Percentiles rank a stretch among this genome's conserved stretches.
Conservation (phyloP, 495 filamentous ascomycete species). For the Baudoinia panamericana region DNA sequence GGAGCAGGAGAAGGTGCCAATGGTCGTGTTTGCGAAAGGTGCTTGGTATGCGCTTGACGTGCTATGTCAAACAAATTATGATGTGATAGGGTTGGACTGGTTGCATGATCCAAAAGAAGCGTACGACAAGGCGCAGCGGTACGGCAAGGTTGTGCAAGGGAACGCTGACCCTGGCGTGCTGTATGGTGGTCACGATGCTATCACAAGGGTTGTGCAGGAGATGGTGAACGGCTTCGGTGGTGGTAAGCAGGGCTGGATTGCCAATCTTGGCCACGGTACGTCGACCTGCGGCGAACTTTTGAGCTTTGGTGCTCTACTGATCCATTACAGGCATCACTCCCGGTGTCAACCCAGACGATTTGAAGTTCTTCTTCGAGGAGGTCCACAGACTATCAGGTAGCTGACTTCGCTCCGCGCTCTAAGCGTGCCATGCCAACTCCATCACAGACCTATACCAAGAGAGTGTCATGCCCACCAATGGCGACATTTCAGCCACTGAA, state of each 20-base stretch:
- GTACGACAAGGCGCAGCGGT: slow-evolving; percentile 50
- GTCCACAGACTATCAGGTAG: slow-evolving; percentile 53
- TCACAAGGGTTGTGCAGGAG: slow-evolving; percentile 61
- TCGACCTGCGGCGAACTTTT: slow-evolving; percentile 1
- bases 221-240: slow-evolving; percentile 80
- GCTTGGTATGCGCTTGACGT: slow-evolving; percentile 93
- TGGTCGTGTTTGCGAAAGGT: slow-evolving; percentile 99
- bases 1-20: slow-evolving; percentile 67
- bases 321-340: slow-evolving; percentile 72
- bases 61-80: slow-evolving; percentile 75
- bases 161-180: slow-evolving; percentile 91
- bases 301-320: neutral
- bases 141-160: slow-evolving; percentile 69
- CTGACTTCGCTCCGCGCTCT: slow-evolving; percentile 12
- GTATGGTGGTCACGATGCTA: slow-evolving; percentile 69
- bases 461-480: slow-evolving; percentile 1
- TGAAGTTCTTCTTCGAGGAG: slow-evolving; percentile 89
- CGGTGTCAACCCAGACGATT: slow-evolving; percentile 78
- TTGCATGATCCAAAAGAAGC: slow-evolving; percentile 80
- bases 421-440: slow-evolving; percentile 10
- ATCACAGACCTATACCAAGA: slow-evolving; percentile 12
- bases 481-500: slow-evolving; percentile 8
- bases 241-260: slow-evolving; percentile 81
- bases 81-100: slow-evolving; percentile 92
- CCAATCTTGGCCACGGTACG: slow-evolving; percentile 79